These are phyloP conservation scores for Tephrocybe sp. DNA, from an alignment of 768 basidiomycete species.

Conservation along the genomic window DNA sequence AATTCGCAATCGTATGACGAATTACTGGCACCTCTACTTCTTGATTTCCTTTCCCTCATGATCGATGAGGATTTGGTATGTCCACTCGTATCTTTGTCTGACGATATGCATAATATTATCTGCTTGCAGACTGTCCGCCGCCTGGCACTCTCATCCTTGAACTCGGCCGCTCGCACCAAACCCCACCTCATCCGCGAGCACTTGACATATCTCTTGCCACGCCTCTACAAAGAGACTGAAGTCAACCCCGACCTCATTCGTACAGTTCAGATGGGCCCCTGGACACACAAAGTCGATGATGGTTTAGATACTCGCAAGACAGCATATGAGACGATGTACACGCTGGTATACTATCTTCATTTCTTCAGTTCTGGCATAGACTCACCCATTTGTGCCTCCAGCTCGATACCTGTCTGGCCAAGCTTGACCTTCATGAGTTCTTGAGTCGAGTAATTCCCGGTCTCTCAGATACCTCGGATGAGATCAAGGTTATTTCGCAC, in stretches of 20 bases:
- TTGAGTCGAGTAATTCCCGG: constrained; percentile 78
- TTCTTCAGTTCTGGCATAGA: background rate
- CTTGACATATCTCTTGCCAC: constrained; percentile 69
- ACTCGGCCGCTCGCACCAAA: constrained; percentile 94
- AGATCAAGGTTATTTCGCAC: constrained; percentile 95
- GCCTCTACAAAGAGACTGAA: constrained; percentile 81
- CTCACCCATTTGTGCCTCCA: constrained; percentile 30
- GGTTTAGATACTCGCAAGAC: constrained; percentile 96
- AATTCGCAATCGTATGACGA: constrained; percentile 85
- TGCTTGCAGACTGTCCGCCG: constrained; percentile 76
- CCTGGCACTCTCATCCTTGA: constrained; percentile 84
- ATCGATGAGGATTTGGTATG: constrained; percentile 82
- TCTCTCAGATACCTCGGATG: constrained; percentile 86
- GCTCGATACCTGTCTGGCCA: constrained; percentile 89
- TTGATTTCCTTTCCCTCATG: constrained; percentile 90
- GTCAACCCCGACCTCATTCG: constrained; percentile 79
- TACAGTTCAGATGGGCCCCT: constrained; percentile 95
- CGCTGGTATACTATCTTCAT: constrained; percentile 55
- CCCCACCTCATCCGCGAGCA: constrained; percentile 89
- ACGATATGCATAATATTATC: background rate
- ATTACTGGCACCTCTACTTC: constrained; percentile 79
- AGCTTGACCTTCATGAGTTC: constrained; percentile 86
- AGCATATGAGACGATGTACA: constrained; percentile 97
- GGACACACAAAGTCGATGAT: constrained; percentile 96
- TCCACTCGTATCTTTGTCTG: constrained; percentile 8